A percentile compares a stretch with the other conserved stretches of the same genome.
Conservation (phyloP, 169 alveolate genomes). For the Amoebophrya sp. region DNA sequence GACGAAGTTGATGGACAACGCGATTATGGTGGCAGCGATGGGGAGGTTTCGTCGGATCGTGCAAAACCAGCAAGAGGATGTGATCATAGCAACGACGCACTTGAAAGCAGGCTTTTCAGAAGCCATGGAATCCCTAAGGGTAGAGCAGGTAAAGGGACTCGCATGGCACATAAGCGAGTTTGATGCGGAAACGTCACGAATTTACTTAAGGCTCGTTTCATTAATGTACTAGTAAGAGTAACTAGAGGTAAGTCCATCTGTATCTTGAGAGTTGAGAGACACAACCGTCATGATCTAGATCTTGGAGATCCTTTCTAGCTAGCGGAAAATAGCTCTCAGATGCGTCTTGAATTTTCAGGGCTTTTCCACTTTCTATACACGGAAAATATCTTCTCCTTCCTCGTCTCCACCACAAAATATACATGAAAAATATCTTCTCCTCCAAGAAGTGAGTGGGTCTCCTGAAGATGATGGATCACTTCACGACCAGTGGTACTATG, state of each 20-base stretch:
- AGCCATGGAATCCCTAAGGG: not conserved
- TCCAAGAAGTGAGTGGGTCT: too few species aligned
- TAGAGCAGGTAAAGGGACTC: not conserved
- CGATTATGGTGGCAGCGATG: constrained; percentile 2
- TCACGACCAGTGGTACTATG: too few species aligned
- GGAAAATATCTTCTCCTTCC: not conserved
- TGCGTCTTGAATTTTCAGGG: too few species aligned
- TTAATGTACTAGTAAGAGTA: too few species aligned
- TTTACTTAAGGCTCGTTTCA: too few species aligned
- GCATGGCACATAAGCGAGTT: not conserved
- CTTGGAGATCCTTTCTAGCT: too few species aligned
- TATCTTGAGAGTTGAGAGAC: too few species aligned
- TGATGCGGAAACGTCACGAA: too few species aligned
- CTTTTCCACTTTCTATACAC: not conserved
- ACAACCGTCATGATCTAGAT: too few species aligned
- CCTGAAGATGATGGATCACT: too few species aligned
- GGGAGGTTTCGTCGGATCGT: not conserved
- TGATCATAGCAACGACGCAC: not conserved
- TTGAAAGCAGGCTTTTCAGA: not conserved
- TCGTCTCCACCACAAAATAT: not conserved
- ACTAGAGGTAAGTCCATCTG: too few species aligned
- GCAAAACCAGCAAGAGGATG: not conserved
- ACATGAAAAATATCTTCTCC: not conserved
- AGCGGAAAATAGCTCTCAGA: too few species aligned
- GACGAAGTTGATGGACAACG: not conserved